Conservation (phyloP, 2,329 filamentous ascomycete genomes). For the Monilinia polystroma region DNA sequence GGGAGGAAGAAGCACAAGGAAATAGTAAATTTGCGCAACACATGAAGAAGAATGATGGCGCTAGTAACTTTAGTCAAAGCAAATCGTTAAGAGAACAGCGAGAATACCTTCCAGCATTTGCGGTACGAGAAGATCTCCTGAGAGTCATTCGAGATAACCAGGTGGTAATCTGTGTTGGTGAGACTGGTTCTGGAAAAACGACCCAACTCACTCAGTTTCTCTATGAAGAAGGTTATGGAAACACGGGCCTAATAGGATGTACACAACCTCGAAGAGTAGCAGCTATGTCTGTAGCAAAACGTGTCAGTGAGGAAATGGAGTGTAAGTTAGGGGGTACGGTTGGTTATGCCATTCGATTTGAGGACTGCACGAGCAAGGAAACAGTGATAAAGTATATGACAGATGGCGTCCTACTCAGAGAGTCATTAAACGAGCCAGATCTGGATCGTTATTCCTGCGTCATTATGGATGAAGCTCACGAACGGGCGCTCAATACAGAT, state of each 20-base stretch:
- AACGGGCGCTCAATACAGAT: constrained; percentile 93
- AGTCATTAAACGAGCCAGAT: constrained; percentile 89
- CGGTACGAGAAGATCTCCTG: constrained; percentile 88
- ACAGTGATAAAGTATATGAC: constrained; percentile 99
- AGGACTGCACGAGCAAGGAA: constrained; percentile 94
- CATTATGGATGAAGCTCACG: constrained; percentile 99
- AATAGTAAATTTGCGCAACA: constrained; percentile 84
- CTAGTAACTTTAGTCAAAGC: constrained; percentile 89
- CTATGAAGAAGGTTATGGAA: constrained; percentile 90
- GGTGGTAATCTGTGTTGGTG: constrained; percentile 92
- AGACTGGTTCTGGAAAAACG: constrained; percentile 96
- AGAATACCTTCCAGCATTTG: constrained; percentile 92
- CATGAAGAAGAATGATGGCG: constrained; percentile 81
- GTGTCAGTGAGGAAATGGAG: constrained; percentile 98
- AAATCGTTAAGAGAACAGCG: constrained; percentile 89
- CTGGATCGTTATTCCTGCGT: constrained; percentile 96
- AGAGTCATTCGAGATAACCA: constrained; percentile 95
- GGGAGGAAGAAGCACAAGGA: constrained; percentile 64
- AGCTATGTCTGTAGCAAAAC: constrained; percentile 98
- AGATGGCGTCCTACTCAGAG: constrained; percentile 88
- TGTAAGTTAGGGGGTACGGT: constrained; percentile 83
- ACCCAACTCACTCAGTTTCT: constrained; percentile 96
- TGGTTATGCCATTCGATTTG: constrained; percentile 96
- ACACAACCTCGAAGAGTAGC: constrained; percentile 95
- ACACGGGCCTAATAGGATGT: constrained; percentile 86